Percentiles rank a stretch among this genome's conserved stretches.
Conservation (phyloP, 179 eudicot genomes). For the Silene coronaria region DNA sequence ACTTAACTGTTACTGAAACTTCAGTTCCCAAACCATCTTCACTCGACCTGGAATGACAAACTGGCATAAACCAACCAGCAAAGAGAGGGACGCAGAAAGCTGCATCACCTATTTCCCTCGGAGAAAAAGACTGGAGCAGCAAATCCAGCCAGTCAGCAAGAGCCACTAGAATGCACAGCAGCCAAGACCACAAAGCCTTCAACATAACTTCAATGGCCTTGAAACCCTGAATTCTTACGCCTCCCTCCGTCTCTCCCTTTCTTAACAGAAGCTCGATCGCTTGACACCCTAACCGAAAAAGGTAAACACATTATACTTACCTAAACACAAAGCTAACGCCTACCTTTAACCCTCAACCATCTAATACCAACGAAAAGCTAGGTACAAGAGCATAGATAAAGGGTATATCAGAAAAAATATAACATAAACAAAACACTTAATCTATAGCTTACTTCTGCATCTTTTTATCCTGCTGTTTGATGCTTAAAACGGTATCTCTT, state of each 20-base stretch:
- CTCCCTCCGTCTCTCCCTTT: constrained; percentile 58
- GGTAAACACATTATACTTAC: constrained; percentile 9
- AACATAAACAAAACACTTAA: not conserved
- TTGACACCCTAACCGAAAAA: constrained; percentile 41
- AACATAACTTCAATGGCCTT: constrained; percentile 52
- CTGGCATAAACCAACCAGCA: constrained; percentile 59
- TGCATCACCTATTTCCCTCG: constrained; percentile 47
- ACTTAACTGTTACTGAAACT: constrained; percentile 53
- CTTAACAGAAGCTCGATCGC: constrained; percentile 44
- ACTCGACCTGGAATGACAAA: constrained; percentile 60
- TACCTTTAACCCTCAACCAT: not conserved
- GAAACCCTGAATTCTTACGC: constrained; percentile 44
- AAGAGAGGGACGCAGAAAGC: constrained; percentile 38
- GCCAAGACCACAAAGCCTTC: constrained; percentile 23
- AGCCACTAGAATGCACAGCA: constrained; percentile 20
- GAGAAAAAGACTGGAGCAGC: constrained; percentile 35
- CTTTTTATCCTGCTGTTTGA: constrained; percentile 68
- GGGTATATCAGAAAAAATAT: not conserved
- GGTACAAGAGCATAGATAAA: not conserved
- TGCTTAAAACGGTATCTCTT: constrained; percentile 66
- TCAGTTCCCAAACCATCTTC: constrained; percentile 49
- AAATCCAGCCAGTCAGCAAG: constrained; percentile 25
- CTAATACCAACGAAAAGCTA: not conserved
- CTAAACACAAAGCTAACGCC: not conserved
- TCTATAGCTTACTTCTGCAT: constrained; percentile 56